phyloP scores from a whole-genome alignment of 2,329 filamentous ascomycete genomes.

The Aspergillus cejpii region DNA sequence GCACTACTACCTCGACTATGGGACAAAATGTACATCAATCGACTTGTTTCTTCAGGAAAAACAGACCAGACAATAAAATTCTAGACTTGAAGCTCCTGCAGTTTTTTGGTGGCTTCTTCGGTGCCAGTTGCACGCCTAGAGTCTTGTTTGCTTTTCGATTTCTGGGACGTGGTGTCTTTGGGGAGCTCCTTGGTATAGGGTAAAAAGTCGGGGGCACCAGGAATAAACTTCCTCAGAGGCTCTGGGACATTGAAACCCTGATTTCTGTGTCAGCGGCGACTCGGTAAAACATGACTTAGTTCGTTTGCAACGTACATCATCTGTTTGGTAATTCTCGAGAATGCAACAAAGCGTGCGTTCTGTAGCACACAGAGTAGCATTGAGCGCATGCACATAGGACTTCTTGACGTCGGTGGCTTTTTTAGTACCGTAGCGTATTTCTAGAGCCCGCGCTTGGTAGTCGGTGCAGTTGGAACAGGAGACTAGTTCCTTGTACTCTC shows the following conservation, averaged over 20 bases:
- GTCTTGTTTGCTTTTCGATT: constrained; percentile 43
- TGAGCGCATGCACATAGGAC: constrained; percentile 89
- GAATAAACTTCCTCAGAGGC: constrained; percentile 80
- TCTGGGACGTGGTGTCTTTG: constrained; percentile 62
- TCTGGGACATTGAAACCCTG: constrained; percentile 74
- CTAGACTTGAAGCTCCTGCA: constrained; percentile 39
- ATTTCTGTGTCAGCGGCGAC: constrained; percentile 16
- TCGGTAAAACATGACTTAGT: background rate
- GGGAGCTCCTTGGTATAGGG: constrained; percentile 80
- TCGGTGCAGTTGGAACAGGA: constrained; percentile 98
- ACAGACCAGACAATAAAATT: background rate
- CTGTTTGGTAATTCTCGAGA: constrained; percentile 93
- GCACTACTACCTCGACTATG: no score
- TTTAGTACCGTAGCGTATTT: constrained; percentile 87
- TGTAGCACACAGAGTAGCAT: constrained; percentile 83
- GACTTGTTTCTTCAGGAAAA: no score
- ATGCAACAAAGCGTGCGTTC: constrained; percentile 90
- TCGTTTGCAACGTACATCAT: constrained; percentile 53
- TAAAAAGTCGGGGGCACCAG: constrained; percentile 81
- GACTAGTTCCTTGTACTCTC: constrained; percentile 97
- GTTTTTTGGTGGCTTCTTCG: constrained; percentile 35
- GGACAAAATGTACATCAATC: no score
- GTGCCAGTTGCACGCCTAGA: constrained; percentile 23
- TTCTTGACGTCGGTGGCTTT: constrained; percentile 77
- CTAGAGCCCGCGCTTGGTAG: constrained; percentile 88